Conservation (phyloP, 2,329 filamentous ascomycete genomes). For the Zasmidium cellare region DNA sequence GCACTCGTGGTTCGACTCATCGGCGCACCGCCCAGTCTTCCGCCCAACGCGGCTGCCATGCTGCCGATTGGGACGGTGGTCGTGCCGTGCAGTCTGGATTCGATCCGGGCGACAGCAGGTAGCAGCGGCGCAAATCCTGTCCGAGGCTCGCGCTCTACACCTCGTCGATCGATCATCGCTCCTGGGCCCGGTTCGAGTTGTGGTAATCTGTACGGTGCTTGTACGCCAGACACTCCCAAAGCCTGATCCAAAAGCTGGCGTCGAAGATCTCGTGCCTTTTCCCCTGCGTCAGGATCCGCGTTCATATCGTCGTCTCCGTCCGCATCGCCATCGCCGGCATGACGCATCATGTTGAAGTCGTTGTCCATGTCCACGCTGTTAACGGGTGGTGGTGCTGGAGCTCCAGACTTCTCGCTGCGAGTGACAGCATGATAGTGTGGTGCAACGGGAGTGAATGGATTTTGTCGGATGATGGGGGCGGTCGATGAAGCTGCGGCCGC, state of each 20-base stretch:
- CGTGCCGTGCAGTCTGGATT: slow-evolving; percentile 10
- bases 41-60: slow-evolving; percentile 27
- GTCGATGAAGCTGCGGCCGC: slow-evolving; percentile 36
- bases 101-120: slow-evolving; percentile 22
- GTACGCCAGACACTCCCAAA: slow-evolving; percentile 26
- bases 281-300: slow-evolving; percentile 20
- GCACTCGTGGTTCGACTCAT: slow-evolving; percentile 31
- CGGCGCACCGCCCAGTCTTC: slow-evolving; percentile 29
- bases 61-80: slow-evolving; percentile 10
- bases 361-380: slow-evolving; percentile 46
- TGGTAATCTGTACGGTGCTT: slow-evolving; percentile 36
- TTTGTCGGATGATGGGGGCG: slow-evolving; percentile 26
- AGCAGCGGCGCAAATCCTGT: slow-evolving; percentile 36
- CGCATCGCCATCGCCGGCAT: slow-evolving; percentile 21
- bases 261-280: slow-evolving; percentile 28
- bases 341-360: slow-evolving; percentile 50
- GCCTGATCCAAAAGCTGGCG: slow-evolving; percentile 37
- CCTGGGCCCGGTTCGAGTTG: slow-evolving; percentile 36
- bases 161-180: slow-evolving; percentile 31
- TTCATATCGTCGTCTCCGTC: slow-evolving; percentile 21
- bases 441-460: slow-evolving; percentile 49
- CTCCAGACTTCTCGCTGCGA: slow-evolving; percentile 48
- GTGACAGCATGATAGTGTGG: slow-evolving; percentile 47
- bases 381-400: slow-evolving; percentile 47
- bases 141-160: slow-evolving; percentile 34